phyloP scores from a whole-genome alignment of 2,329 filamentous ascomycete genomes.

The Venturia oleaginea region DNA sequence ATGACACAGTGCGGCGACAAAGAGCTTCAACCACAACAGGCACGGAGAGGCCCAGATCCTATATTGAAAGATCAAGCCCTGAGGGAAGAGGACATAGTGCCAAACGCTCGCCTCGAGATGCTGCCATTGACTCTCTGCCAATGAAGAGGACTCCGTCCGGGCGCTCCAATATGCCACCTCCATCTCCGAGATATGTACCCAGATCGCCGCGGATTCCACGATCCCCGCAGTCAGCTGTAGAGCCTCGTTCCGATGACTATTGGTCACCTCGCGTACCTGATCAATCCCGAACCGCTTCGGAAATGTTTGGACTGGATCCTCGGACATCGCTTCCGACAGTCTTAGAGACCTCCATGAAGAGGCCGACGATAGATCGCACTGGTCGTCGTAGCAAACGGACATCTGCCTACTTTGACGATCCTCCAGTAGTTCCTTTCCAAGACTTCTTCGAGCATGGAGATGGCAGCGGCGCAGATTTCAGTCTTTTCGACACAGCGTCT shows the following conservation, averaged over 20 bases:
- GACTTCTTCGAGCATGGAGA: slow-evolving; percentile 10
- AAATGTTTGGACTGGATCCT: slow-evolving; percentile 12
- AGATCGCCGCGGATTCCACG: background rate
- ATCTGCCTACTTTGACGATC: slow-evolving; percentile 3
- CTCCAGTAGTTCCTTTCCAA: background rate
- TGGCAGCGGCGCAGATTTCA: slow-evolving; percentile 5
- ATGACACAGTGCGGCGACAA: slow-evolving; percentile 7
- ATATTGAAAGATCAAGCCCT: slow-evolving; percentile 4
- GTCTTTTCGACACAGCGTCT: slow-evolving; percentile 9
- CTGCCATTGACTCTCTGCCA: background rate
- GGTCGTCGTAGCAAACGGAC: slow-evolving; percentile 1
- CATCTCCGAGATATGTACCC: background rate
- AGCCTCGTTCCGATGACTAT: slow-evolving; percentile 5
- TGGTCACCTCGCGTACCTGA: background rate
- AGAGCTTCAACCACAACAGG: slow-evolving; percentile 6
- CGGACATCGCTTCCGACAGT: slow-evolving; percentile 12
- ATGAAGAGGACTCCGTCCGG: slow-evolving; percentile 4
- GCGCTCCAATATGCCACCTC: background rate
- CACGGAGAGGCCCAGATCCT: slow-evolving; percentile 5
- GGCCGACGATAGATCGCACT: background rate
- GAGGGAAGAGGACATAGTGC: background rate
- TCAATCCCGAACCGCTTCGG: slow-evolving; percentile 3
- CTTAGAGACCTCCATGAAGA: slow-evolving; percentile 5
- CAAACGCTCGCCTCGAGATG: slow-evolving; percentile 6
- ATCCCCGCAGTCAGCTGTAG: slow-evolving; percentile 6